Evolutionary conservation across 2,329 filamentous ascomycete species (phyloP).

Genomic region (Fusarium keratoplasticum): DNA sequence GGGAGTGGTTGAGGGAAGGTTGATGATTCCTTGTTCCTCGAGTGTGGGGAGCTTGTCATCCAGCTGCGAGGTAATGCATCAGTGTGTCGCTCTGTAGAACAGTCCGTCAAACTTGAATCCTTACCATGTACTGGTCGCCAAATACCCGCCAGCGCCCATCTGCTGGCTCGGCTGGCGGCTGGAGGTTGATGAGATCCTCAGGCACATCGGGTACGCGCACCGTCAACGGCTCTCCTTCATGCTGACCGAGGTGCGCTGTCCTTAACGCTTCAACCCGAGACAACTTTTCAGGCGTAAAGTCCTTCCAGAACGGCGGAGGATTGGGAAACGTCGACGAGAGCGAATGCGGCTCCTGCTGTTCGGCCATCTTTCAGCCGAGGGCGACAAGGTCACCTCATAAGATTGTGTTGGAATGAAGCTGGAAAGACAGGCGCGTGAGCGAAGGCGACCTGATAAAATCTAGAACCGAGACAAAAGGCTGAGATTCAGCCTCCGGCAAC

Average conservation of each 20-base stretch:
- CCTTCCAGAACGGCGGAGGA: conserved; percentile 89
- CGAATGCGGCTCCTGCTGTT: conserved; percentile 59
- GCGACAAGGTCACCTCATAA: conserved; percentile 25
- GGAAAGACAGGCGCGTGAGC: neutral
- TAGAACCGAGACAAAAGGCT: neutral
- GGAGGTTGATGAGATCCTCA: conserved; percentile 78
- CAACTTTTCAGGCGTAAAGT: conserved; percentile 84
- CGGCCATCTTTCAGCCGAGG: conserved; percentile 65
- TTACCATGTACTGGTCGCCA: conserved; percentile 72
- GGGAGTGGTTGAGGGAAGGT: conserved; percentile 63
- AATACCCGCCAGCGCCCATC: conserved; percentile 81
- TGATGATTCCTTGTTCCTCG: conserved; percentile 76
- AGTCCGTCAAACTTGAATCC: neutral
- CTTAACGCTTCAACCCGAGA: conserved; percentile 63
- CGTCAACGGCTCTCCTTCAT: conserved; percentile 43
- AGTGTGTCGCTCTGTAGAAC: neutral
- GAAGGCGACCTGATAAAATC: neutral
- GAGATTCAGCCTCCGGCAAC: conserved; percentile 9
- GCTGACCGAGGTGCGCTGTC: conserved; percentile 51
- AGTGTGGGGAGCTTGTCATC: conserved; percentile 74
- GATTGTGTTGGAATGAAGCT: neutral
- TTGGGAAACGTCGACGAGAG: conserved; percentile 80
- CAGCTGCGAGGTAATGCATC: conserved; percentile 53
- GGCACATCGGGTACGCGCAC: conserved; percentile 66
- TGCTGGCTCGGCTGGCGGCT: conserved; percentile 81